A percentile compares a stretch with the other conserved stretches of the same genome.
Conservation (phyloP, 2,329 filamentous ascomycete genomes). For the Chrysosporium queenslandicum region DNA sequence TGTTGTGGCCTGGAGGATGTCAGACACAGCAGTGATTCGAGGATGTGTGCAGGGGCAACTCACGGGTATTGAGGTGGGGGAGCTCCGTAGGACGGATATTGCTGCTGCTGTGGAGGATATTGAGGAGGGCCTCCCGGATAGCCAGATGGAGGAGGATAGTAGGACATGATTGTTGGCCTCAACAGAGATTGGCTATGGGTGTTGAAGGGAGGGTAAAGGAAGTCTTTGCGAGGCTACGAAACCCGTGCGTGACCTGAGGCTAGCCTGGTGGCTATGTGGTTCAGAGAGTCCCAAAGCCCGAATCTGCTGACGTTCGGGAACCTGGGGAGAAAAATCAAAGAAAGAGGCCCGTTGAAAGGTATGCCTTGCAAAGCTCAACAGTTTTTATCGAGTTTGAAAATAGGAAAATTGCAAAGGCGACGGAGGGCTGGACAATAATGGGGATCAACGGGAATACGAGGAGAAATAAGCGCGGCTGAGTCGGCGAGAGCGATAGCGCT, state of each 20-base stretch:
- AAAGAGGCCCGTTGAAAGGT: neutral
- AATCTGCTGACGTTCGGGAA: neutral
- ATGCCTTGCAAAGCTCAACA: neutral
- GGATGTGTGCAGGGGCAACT: neutral
- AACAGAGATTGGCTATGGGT: neutral
- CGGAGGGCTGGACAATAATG: slow-evolving; percentile 4
- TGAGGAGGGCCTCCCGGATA: slow-evolving; percentile 45
- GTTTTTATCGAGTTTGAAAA: neutral
- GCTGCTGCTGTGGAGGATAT: slow-evolving; percentile 32
- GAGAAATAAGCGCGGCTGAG: slow-evolving; percentile 10
- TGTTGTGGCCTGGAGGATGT: slow-evolving; percentile 4
- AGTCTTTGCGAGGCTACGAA: neutral
- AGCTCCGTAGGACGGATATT: slow-evolving; percentile 26
- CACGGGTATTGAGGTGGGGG: slow-evolving; percentile 34
- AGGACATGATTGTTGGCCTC: slow-evolving; percentile 44
- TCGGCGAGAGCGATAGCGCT: neutral
- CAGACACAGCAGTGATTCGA: neutral
- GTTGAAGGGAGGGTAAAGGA: neutral
- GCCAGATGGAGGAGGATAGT: slow-evolving; percentile 48
- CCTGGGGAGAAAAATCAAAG: neutral
- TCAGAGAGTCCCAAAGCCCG: neutral
- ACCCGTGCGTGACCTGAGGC: neutral
- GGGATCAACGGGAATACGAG: neutral
- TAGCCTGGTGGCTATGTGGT: neutral
- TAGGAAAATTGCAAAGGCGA: slow-evolving; percentile 7